Conservation (phyloP, 2,329 filamentous ascomycete species). For the Coniochaeta hoffmannii region DNA sequence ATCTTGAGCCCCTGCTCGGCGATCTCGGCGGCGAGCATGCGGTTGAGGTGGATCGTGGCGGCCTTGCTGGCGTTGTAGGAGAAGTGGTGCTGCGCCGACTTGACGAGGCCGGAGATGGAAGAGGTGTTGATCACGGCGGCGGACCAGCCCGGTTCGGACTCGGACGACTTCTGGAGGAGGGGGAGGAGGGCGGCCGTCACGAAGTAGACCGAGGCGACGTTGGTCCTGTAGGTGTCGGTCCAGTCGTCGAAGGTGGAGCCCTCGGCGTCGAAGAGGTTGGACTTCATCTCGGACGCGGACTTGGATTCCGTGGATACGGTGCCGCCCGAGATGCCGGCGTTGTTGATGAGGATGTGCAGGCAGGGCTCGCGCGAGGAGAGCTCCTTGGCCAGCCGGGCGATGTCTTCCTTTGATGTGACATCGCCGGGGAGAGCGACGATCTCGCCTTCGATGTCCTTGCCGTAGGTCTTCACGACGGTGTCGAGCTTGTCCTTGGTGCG, state of each 20-base stretch:
- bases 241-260: conserved; percentile 56
- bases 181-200: conserved; percentile 56
- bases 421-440: conserved; percentile 56
- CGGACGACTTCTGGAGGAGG: conserved; percentile 46
- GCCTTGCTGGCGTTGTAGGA: conserved; percentile 59
- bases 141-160: conserved; percentile 38
- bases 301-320: conserved; percentile 47
- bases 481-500: conserved; percentile 56
- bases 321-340: conserved; percentile 54
- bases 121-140: conserved; percentile 61
- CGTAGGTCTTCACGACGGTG: conserved; percentile 48
- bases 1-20: conserved; percentile 51
- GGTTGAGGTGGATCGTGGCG: conserved; percentile 55
- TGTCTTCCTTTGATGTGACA: conserved; percentile 53
- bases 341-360: conserved; percentile 61
- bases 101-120: conserved; percentile 58
- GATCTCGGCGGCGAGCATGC: conserved; percentile 57
- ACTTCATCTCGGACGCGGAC: conserved; percentile 41
- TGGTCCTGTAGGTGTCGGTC: conserved; percentile 65
- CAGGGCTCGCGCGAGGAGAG: conserved; percentile 46
- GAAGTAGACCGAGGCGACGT: conserved; percentile 65
- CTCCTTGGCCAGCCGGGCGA: conserved; percentile 49
- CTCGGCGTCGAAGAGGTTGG: conserved; percentile 61
- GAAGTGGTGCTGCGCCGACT: conserved; percentile 57
- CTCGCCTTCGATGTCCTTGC: conserved; percentile 43